Percentiles rank a stretch among this genome's conserved stretches.
Conservation (phyloP, 2,329 filamentous ascomycete genomes). For the Teratosphaeria epicoccoides region DNA sequence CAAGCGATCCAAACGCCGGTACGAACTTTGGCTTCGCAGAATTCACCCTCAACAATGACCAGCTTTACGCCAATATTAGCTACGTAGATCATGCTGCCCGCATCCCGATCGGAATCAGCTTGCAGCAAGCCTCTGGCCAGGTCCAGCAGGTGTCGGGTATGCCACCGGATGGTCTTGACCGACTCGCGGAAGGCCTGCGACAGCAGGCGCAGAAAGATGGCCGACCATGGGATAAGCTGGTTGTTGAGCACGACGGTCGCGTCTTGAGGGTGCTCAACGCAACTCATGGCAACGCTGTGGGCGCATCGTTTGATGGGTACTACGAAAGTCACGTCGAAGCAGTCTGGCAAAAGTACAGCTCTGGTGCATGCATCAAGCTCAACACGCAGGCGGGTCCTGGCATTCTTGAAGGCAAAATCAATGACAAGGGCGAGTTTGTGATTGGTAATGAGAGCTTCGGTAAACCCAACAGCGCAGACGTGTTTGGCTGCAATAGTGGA, state of each 20-base stretch:
- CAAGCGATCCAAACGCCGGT: constrained; percentile 34
- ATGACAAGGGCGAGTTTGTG: constrained; percentile 28
- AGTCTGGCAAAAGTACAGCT: constrained; percentile 42
- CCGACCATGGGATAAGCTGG: constrained; percentile 53
- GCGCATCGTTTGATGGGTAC: constrained; percentile 43
- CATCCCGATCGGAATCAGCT: constrained; percentile 32
- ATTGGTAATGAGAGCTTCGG: constrained; percentile 43
- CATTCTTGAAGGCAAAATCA: constrained; percentile 41
- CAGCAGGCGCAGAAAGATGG: constrained; percentile 48
- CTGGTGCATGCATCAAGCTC: constrained; percentile 39
- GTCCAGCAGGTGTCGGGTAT: constrained; percentile 49
- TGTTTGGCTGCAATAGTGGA: constrained; percentile 57
- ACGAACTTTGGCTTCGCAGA: constrained; percentile 38
- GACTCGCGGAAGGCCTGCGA: constrained; percentile 44
- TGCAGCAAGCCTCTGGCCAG: constrained; percentile 29
- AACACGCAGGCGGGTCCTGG: constrained; percentile 56
- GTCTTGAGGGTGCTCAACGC: constrained; percentile 37
- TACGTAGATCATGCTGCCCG: constrained; percentile 30
- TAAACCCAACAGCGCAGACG: constrained; percentile 51
- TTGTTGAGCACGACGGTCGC: constrained; percentile 31
- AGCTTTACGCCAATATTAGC: constrained; percentile 38
- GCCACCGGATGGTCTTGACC: constrained; percentile 45
- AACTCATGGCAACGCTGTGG: constrained; percentile 37
- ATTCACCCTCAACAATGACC: constrained; percentile 38
- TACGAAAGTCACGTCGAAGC: constrained; percentile 43